These are phyloP conservation scores for Halenospora varia DNA, from an alignment of 495 filamentous ascomycete genomes.

Conservation along the genomic window DNA sequence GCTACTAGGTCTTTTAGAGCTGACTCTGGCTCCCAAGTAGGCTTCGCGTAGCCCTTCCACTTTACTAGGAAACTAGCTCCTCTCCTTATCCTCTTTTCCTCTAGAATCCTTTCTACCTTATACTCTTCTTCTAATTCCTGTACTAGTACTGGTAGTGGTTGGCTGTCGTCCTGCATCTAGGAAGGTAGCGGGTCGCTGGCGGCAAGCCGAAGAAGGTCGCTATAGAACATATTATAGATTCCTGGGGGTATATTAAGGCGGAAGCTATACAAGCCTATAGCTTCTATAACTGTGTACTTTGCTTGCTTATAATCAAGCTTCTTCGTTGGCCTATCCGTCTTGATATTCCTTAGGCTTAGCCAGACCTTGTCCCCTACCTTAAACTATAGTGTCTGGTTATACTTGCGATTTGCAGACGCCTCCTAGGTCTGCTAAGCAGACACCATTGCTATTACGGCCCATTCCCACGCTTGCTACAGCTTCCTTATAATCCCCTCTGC, in stretches of 20 bases:
- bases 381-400: background rate
- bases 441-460: background rate
- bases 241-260: slow-evolving; percentile 9
- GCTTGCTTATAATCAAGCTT: slow-evolving; percentile 13
- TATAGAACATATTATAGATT: slow-evolving; percentile 15
- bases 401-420: background rate
- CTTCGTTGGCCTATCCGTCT: slow-evolving; percentile 9
- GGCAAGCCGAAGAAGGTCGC: slow-evolving; percentile 10
- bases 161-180: slow-evolving; percentile 1
- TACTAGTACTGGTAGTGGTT: background rate
- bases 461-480: background rate
- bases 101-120: slow-evolving; percentile 7
- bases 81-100: background rate
- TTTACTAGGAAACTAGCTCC: background rate
- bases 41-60: background rate
- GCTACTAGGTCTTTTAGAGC: background rate
- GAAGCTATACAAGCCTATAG: slow-evolving; percentile 11
- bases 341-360: slow-evolving; percentile 14
- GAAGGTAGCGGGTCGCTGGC: slow-evolving; percentile 10
- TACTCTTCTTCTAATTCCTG: background rate
- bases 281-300: slow-evolving; percentile 16
- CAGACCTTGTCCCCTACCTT: slow-evolving; percentile 20
- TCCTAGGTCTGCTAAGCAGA: background rate
- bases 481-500: background rate
- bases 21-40: background rate